phyloP scores from a whole-genome alignment of 2,329 filamentous ascomycete species.

The Talaromyces sp. region DNA sequence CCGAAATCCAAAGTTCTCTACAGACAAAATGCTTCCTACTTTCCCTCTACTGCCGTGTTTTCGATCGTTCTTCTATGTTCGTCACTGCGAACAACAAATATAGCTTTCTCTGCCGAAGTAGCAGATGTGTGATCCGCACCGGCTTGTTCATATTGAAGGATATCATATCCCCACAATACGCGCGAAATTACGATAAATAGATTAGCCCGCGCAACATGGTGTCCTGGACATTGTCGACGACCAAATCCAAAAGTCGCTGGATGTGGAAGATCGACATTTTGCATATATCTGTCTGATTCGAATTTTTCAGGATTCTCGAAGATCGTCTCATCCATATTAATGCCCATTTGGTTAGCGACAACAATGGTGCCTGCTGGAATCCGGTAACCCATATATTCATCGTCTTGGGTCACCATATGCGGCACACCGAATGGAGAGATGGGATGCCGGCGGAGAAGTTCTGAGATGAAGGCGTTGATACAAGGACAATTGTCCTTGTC shows the following conservation, averaged over 20 bases:
- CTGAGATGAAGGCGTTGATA: constrained; percentile 30
- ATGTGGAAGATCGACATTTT: constrained; percentile 47
- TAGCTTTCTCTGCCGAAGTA: background rate
- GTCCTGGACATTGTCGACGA: constrained; percentile 46
- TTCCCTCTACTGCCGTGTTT: background rate
- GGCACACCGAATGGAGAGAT: constrained; percentile 44
- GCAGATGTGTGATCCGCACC: background rate
- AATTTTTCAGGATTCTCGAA: constrained; percentile 38
- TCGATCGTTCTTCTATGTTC: background rate
- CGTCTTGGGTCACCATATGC: constrained; percentile 45
- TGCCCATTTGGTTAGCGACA: constrained; percentile 42
- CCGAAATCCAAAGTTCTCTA: no score
- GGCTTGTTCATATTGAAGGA: background rate
- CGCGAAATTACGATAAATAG: constrained; percentile 56
- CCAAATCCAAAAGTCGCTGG: constrained; percentile 58
- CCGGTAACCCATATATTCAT: constrained; percentile 45
- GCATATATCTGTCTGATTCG: constrained; percentile 37
- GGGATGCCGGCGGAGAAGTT: constrained; percentile 35
- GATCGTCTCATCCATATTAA: constrained; percentile 39
- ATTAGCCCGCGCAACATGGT: constrained; percentile 29
- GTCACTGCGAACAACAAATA: background rate
- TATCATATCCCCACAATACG: constrained; percentile 46
- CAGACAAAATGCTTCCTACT: no score
- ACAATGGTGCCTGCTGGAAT: constrained; percentile 49
- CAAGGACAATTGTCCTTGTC: constrained; percentile 30